Conservation (phyloP, 768 basidiomycete species). For the Hypholoma sublateritium region DNA sequence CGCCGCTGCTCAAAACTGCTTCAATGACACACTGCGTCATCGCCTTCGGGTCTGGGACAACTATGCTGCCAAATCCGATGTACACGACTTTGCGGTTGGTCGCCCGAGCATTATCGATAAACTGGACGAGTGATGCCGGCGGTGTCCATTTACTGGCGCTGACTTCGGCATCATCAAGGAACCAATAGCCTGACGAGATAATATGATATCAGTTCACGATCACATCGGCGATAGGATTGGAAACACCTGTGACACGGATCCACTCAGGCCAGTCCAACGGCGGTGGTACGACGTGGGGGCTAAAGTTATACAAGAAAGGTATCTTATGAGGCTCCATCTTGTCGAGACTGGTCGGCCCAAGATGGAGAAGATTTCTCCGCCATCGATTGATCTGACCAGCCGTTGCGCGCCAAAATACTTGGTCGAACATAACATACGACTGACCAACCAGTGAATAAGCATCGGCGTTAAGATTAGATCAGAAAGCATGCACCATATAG, state of each 20-base stretch:
- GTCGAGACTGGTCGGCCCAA: constrained; percentile 84
- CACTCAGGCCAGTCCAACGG: constrained; percentile 99
- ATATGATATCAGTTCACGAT: not conserved
- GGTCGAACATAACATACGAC: constrained; percentile 97
- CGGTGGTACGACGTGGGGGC: constrained; percentile 84
- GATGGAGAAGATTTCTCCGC: constrained; percentile 73
- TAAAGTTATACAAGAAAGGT: constrained; percentile 98
- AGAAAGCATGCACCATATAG: constrained; percentile 71
- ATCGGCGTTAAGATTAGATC: not conserved
- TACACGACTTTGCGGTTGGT: constrained; percentile 90
- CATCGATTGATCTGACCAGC: constrained; percentile 94
- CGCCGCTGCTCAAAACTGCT: constrained; percentile 82
- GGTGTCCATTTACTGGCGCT: constrained; percentile 88
- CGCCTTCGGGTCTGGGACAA: constrained; percentile 89
- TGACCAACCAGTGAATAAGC: constrained; percentile 24
- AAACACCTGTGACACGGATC: constrained; percentile 86
- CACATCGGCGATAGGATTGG: not conserved
- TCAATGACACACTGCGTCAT: constrained; percentile 93
- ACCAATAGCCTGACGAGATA: constrained; percentile 83
- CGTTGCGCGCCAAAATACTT: constrained; percentile 96
- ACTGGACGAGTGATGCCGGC: constrained; percentile 74
- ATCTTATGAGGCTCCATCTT: constrained; percentile 98
- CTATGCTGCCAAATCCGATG: constrained; percentile 96
- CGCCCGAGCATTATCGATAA: constrained; percentile 77
- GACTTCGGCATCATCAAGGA: constrained; percentile 90